Conservation (phyloP, 306 rosid species). For the Aeschynomene evenia region DNA sequence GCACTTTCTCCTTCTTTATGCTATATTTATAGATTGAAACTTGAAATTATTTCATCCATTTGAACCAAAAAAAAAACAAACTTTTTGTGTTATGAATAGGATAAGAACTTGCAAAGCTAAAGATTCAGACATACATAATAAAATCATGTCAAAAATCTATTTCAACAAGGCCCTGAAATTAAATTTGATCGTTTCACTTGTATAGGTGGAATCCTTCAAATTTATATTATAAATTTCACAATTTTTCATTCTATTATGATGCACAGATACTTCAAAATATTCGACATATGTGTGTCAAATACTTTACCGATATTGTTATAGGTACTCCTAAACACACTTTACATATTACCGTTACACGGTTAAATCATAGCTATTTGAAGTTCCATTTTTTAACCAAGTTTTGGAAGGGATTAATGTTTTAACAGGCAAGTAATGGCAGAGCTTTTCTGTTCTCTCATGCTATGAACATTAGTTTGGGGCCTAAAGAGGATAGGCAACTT, state of each 20-base stretch:
- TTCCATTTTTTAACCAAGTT: background rate
- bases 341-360: background rate
- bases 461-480: conserved; percentile 52
- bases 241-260: background rate
- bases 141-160: background rate
- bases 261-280: too few species aligned
- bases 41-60: conserved; percentile 11
- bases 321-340: too few species aligned
- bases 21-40: conserved; percentile 1
- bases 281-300: too few species aligned
- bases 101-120: background rate
- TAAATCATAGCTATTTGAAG: background rate
- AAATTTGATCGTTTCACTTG: background rate
- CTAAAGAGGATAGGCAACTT: conserved; percentile 46
- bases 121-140: conserved; percentile 3
- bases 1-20: conserved; percentile 24
- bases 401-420: conserved; percentile 27
- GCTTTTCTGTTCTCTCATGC: conserved; percentile 71
- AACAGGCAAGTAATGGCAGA: conserved; percentile 61
- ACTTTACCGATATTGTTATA: too few species aligned
- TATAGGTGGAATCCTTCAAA: background rate
- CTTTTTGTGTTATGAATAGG: conserved; percentile 2
- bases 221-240: background rate
- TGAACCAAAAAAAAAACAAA: background rate
- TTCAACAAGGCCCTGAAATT: background rate